Evolutionary conservation across 139 green algal genomes (phyloP).

Genomic region (Chlamydomonas asymmetrica): DNA sequence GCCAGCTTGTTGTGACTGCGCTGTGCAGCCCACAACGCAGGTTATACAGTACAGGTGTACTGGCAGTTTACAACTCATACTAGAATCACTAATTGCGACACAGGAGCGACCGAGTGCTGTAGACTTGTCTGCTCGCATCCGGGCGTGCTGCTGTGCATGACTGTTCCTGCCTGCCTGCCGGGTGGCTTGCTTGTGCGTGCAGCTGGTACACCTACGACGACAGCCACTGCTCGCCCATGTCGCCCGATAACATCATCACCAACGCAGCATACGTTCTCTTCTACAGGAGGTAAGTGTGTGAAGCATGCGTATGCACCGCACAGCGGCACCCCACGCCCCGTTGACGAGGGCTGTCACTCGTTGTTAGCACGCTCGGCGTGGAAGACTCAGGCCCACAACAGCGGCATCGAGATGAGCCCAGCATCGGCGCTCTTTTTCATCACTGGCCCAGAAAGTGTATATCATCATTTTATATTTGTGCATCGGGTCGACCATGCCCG

Average conservation of each 20-base stretch:
- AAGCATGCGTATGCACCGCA: not conserved
- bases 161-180: not conserved
- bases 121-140: not conserved
- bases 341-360: too few species aligned
- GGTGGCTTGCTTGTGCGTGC: not conserved
- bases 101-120: not conserved
- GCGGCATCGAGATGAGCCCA: too few species aligned
- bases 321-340: too few species aligned
- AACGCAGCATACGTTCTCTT: conserved; percentile 93
- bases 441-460: too few species aligned
- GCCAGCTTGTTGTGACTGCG: too few species aligned
- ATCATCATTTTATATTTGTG: too few species aligned
- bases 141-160: not conserved
- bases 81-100: not conserved
- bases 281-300: too few species aligned
- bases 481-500: too few species aligned
- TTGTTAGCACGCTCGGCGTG: too few species aligned
- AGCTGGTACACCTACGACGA: conserved; percentile 93
- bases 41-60: not conserved
- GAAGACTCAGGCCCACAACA: too few species aligned
- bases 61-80: not conserved
- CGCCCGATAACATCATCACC: conserved; percentile 30
- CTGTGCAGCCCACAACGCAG: too few species aligned
- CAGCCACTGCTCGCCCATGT: conserved; percentile 45
- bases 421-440: too few species aligned